These are phyloP conservation scores for Saposhnikovia divaricata DNA, from an alignment of 129 eudicot species.

Conservation along the genomic window DNA sequence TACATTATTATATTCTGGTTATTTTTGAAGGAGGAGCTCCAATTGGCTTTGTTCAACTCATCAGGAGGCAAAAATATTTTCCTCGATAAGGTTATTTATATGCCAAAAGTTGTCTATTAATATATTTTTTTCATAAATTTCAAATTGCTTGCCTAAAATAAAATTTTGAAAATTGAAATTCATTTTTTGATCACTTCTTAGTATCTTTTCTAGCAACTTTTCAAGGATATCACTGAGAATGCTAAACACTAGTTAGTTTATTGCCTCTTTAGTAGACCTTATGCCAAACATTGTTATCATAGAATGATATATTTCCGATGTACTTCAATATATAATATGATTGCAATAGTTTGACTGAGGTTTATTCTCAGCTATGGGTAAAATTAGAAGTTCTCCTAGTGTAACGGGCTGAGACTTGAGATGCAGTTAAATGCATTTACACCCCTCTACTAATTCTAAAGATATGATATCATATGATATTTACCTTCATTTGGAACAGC, in stretches of 20 bases:
- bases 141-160: neutral
- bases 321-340: neutral
- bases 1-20: conserved; percentile 8
- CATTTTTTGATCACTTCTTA: neutral
- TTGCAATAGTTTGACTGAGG: neutral
- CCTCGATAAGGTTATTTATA: conserved; percentile 36
- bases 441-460: neutral
- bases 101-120: conserved; percentile 1
- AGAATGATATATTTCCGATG: neutral
- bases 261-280: neutral
- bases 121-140: neutral
- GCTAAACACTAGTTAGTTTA: neutral
- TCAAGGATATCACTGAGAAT: neutral
- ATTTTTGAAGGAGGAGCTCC: conserved; percentile 41
- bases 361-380: neutral
- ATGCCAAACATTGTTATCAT: neutral
- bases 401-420: neutral
- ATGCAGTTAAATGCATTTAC: neutral
- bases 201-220: neutral
- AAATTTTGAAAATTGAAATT: neutral
- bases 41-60: conserved; percentile 39
- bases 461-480: neutral
- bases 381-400: neutral
- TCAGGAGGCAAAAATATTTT: conserved; percentile 38
- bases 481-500: neutral